Percentiles rank a stretch among this genome's conserved stretches.
phyloP scores from a whole-genome alignment of 345 rosid genomes.

The Draba incana region DNA sequence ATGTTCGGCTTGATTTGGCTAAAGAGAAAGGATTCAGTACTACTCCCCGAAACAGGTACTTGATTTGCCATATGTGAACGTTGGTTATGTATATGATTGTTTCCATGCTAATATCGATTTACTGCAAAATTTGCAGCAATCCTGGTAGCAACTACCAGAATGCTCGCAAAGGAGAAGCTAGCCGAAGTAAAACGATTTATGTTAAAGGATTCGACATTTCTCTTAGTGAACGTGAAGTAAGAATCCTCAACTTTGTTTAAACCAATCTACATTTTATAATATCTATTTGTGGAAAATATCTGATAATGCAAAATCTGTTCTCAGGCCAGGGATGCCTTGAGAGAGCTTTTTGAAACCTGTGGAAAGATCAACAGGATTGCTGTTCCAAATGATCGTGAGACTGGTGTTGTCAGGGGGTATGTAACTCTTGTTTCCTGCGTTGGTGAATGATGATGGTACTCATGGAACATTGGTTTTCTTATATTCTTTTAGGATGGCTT shows the following conservation, averaged over 20 bases:
- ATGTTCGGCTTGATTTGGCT: conserved; percentile 62
- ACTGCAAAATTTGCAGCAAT: conserved; percentile 43
- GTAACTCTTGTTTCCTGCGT: conserved; percentile 33
- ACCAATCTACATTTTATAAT: background rate
- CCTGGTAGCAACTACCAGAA: conserved; percentile 49
- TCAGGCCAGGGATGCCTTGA: conserved; percentile 57
- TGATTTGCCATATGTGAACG: background rate
- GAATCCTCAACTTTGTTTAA: conserved; percentile 20
- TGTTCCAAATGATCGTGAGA: conserved; percentile 63
- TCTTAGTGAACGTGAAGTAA: conserved; percentile 57
- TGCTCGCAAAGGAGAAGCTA: conserved; percentile 41
- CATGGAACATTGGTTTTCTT: background rate
- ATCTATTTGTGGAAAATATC: background rate
- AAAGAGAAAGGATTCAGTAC: conserved; percentile 49
- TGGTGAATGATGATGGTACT: background rate
- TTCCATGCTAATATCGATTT: background rate
- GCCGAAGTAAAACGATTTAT: conserved; percentile 49
- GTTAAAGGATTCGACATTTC: conserved; percentile 59
- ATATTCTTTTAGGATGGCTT: conserved; percentile 60
- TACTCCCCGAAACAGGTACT: conserved; percentile 64
- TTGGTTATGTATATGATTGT: conserved; percentile 2
- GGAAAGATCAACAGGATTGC: conserved; percentile 64
- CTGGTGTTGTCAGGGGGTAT: conserved; percentile 69
- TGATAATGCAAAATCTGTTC: conserved; percentile 22
- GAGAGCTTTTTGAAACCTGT: conserved; percentile 63